These are phyloP conservation scores for Ambispora gerdemannii DNA, from an alignment of 192 early-diverging fungal genomes.

Conservation along the genomic window DNA sequence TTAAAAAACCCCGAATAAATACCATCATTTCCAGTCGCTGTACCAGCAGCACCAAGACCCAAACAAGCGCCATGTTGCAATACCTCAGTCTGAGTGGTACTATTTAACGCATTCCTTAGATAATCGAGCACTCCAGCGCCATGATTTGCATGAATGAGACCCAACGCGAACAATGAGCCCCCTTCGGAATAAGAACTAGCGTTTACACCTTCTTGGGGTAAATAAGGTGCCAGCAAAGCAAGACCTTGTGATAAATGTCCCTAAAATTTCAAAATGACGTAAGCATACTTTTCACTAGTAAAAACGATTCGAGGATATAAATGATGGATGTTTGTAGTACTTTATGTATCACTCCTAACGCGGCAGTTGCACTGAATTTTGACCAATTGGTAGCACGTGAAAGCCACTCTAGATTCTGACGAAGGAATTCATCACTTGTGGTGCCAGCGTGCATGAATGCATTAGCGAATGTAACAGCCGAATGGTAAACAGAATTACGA, in stretches of 20 bases:
- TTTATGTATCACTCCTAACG: constrained; percentile 96
- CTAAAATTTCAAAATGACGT: constrained; percentile 24
- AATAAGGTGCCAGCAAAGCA: constrained; percentile 84
- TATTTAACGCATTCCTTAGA: constrained; percentile 75
- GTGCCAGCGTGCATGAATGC: constrained; percentile 99
- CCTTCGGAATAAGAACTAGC: constrained; percentile 92
- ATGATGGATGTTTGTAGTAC: too few species aligned
- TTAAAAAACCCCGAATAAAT: not conserved
- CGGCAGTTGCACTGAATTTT: constrained; percentile 98
- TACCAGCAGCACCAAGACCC: constrained; percentile 92
- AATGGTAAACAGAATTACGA: constrained; percentile 89
- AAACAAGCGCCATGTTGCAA: constrained; percentile 96
- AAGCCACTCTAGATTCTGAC: constrained; percentile 97
- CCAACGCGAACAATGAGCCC: constrained; percentile 95
- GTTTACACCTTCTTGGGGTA: constrained; percentile 87
- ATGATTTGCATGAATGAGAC: constrained; percentile 96
- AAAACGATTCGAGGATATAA: not conserved
- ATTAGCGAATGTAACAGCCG: constrained; percentile 93
- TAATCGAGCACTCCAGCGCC: constrained; percentile 79
- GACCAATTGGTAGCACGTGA: constrained; percentile 97
- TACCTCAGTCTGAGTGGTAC: constrained; percentile 79
- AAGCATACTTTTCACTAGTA: not conserved
- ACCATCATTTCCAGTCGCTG: constrained; percentile 91
- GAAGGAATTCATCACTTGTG: constrained; percentile 95
- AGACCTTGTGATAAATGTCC: constrained; percentile 89